Conservation (phyloP, 1,139 yeast species). For the Yamadazyma oceani region DNA sequence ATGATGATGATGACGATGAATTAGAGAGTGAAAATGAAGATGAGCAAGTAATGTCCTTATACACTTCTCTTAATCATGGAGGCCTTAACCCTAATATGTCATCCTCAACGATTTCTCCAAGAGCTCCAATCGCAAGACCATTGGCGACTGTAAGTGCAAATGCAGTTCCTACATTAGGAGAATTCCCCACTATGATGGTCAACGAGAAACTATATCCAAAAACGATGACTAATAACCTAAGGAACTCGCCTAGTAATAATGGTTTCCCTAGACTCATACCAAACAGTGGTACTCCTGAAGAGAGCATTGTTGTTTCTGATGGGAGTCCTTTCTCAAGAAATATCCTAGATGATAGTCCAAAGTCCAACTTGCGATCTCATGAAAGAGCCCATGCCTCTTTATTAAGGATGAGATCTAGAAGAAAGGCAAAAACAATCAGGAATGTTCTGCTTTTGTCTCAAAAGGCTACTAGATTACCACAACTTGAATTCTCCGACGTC, state of each 20-base stretch:
- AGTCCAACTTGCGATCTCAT: conserved; percentile 41
- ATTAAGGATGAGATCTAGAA: conserved; percentile 59
- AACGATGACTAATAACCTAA: conserved; percentile 5
- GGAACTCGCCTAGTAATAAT: conserved; percentile 10
- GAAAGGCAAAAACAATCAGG: conserved; percentile 51
- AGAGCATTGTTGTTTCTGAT: background rate
- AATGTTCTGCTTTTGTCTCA: conserved; percentile 31
- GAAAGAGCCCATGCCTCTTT: conserved; percentile 70
- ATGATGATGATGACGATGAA: conserved; percentile 18
- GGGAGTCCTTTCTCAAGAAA: conserved; percentile 10
- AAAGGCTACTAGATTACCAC: conserved; percentile 24
- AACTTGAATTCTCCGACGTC: conserved; percentile 17
- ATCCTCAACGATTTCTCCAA: conserved; percentile 25
- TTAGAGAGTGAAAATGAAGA: conserved; percentile 49
- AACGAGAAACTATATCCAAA: conserved; percentile 29
- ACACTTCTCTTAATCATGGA: conserved; percentile 40
- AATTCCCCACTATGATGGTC: conserved; percentile 42
- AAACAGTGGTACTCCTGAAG: conserved; percentile 6
- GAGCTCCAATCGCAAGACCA: conserved; percentile 22
- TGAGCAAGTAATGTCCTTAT: conserved; percentile 53
- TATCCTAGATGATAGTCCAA: conserved; percentile 30
- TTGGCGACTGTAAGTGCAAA: conserved; percentile 18
- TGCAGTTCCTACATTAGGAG: conserved; percentile 46
- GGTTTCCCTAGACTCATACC: conserved; percentile 12
- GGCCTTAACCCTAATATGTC: conserved; percentile 17